These are phyloP conservation scores for Chlamydomonas sphaeroides DNA, from an alignment of 139 green algal genomes.

Conservation along the genomic window DNA sequence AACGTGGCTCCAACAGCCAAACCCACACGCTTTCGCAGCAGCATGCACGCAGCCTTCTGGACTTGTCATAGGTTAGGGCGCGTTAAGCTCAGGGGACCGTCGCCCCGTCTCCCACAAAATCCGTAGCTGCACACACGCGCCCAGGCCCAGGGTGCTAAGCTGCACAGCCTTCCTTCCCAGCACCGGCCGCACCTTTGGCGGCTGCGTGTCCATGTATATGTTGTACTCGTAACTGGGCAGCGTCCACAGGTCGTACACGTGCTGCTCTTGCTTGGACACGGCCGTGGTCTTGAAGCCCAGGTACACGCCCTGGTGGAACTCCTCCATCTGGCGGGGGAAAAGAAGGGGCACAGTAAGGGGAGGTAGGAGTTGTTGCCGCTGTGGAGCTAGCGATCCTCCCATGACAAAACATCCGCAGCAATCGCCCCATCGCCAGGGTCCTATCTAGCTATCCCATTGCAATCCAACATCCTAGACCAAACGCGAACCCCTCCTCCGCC, in stretches of 20 bases:
- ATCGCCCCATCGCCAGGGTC: background rate
- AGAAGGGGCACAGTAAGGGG: too few relatives aligned
- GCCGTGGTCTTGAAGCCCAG: background rate
- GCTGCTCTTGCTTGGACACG: background rate
- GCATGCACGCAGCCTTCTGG: background rate
- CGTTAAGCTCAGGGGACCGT: background rate
- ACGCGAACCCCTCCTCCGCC: too few relatives aligned
- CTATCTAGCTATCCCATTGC: too few relatives aligned
- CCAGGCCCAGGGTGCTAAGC: too few relatives aligned
- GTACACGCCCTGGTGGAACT: conserved; percentile 33
- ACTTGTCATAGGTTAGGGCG: background rate
- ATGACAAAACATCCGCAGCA: background rate
- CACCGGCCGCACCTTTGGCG: background rate
- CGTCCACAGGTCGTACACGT: conserved; percentile 33
- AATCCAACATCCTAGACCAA: background rate
- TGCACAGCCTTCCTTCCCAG: background rate
- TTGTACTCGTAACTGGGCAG: background rate
- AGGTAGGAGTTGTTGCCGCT: too few relatives aligned
- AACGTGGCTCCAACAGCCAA: too few relatives aligned
- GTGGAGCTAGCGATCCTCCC: too few relatives aligned
- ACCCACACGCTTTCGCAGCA: background rate
- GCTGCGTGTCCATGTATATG: conserved; percentile 22
- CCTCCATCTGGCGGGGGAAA: background rate
- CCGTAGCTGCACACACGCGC: too few relatives aligned
- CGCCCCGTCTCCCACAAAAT: too few relatives aligned